Conservation (phyloP, 306 rosid species). For the Cucumis hystrix region DNA sequence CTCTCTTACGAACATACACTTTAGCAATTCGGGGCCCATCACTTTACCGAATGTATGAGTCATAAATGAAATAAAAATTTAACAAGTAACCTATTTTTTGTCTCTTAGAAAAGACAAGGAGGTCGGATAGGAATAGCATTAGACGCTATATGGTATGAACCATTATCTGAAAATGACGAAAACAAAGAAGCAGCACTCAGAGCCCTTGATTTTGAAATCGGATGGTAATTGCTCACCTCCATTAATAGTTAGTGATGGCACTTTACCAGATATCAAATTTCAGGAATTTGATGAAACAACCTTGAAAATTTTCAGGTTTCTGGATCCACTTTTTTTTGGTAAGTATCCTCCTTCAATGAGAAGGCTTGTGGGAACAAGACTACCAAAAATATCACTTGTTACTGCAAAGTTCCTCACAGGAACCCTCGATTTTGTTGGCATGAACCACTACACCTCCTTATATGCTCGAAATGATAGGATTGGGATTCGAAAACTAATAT, state of each 20-base stretch:
- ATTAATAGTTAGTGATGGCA: neutral
- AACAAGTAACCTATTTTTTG: neutral
- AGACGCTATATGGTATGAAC: slow-evolving; percentile 78
- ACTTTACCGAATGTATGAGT: neutral
- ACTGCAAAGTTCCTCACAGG: slow-evolving; percentile 38
- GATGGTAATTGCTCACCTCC: slow-evolving; percentile 43
- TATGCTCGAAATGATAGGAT: slow-evolving; percentile 72
- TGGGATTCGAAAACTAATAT: slow-evolving; percentile 38
- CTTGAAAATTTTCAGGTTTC: slow-evolving; percentile 45
- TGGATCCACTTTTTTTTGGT: slow-evolving; percentile 73
- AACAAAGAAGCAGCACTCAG: slow-evolving; percentile 70
- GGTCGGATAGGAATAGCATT: slow-evolving; percentile 78
- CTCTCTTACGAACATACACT: too few relatives aligned
- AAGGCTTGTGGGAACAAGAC: slow-evolving; percentile 46
- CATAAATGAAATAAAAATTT: neutral
- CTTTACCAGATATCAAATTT: neutral
- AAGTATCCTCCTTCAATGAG: slow-evolving; percentile 71
- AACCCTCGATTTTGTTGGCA: slow-evolving; percentile 69
- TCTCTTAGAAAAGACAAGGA: slow-evolving; percentile 49
- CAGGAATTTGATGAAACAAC: neutral
- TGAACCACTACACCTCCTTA: slow-evolving; percentile 76
- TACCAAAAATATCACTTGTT: slow-evolving; percentile 50
- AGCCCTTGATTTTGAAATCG: slow-evolving; percentile 68
- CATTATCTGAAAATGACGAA: slow-evolving; percentile 59
- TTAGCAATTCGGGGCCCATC: too few relatives aligned